Evolutionary conservation across 805 yeast genomes (phyloP).

Genomic region (Yarrowia osloensis): DNA sequence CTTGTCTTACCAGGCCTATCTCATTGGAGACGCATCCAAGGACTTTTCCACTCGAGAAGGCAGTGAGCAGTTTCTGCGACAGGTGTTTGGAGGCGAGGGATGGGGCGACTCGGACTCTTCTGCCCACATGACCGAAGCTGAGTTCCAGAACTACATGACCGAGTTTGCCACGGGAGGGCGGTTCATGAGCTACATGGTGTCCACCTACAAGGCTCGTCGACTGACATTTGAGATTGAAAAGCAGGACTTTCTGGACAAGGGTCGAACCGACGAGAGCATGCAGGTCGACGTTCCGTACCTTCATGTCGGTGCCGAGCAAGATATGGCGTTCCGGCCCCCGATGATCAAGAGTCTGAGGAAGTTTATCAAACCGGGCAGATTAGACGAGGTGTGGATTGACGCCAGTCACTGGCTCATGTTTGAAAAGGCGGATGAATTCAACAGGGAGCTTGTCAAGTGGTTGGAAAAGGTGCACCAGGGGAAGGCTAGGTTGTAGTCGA

Average conservation of each 20-base stretch:
- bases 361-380: background rate
- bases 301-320: constrained; percentile 19
- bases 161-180: constrained; percentile 27
- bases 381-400: constrained; percentile 20
- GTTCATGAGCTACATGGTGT: constrained; percentile 7
- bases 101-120: background rate
- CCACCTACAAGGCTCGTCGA: constrained; percentile 26
- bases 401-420: constrained; percentile 18
- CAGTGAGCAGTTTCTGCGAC: background rate
- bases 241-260: constrained; percentile 27
- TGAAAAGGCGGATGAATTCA: background rate
- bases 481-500: background rate
- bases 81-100: background rate
- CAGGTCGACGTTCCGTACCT: constrained; percentile 22
- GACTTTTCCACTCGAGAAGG: constrained; percentile 4
- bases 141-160: constrained; percentile 26
- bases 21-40: constrained; percentile 2
- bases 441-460: constrained; percentile 6
- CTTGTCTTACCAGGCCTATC: constrained; percentile 9
- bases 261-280: background rate
- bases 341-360: constrained; percentile 7
- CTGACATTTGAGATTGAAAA: constrained; percentile 24
- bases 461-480: background rate
- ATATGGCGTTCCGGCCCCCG: constrained; percentile 21
- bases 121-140: constrained; percentile 2